phyloP scores from a whole-genome alignment of 768 basidiomycete species.

The Amanita rubescens region DNA sequence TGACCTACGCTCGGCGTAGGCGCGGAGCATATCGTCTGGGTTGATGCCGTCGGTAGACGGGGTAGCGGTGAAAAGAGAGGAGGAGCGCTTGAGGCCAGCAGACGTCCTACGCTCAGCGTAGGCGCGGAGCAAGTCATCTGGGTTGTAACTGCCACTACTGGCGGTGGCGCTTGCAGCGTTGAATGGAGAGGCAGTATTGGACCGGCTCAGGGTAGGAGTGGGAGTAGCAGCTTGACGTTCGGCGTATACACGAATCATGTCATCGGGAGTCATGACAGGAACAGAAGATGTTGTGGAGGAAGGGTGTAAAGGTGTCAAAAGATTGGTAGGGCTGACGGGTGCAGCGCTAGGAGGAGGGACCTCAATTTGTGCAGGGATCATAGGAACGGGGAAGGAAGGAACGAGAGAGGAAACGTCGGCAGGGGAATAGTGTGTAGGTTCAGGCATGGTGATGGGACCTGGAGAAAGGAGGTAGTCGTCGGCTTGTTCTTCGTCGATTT shows the following conservation, averaged over 20 bases:
- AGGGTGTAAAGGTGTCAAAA: conserved; percentile 17
- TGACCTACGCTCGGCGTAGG: no score
- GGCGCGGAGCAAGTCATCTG: conserved; percentile 6
- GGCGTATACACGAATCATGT: background rate
- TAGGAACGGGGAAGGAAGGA: background rate
- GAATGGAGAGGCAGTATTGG: background rate
- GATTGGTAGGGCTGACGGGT: conserved; percentile 1
- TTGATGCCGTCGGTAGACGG: no score
- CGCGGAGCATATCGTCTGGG: no score
- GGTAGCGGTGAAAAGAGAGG: no score
- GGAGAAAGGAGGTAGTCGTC: conserved; percentile 4
- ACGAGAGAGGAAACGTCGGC: background rate
- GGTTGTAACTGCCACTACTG: background rate
- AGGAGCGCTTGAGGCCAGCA: no score
- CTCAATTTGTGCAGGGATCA: background rate
- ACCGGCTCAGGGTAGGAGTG: no score
- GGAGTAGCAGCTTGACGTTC: background rate
- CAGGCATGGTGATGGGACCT: background rate
- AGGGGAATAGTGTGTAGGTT: background rate
- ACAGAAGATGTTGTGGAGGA: background rate
- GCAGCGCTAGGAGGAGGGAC: background rate
- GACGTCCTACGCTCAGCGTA: conserved; percentile 19
- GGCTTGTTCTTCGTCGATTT: background rate
- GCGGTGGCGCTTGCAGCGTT: no score
- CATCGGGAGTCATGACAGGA: background rate